Evolutionary conservation across 2,329 filamentous ascomycete genomes (phyloP).

Genomic region (Blastomyces emzantsi): DNA sequence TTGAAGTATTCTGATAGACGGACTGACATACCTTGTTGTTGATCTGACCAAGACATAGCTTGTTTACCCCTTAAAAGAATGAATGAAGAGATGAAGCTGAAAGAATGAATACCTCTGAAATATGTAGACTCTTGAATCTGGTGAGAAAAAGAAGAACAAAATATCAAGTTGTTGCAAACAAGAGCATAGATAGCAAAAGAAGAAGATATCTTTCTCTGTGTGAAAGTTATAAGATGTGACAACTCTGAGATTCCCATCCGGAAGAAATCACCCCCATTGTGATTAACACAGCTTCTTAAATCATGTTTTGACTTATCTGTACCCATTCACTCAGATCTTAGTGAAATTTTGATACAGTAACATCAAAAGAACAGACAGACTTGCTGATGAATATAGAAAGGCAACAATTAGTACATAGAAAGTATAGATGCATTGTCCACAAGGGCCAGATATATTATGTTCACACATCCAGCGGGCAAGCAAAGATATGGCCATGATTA

Average conservation of each 20-base stretch:
- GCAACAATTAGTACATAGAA: not conserved
- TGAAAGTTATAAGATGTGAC: not conserved
- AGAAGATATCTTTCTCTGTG: not conserved
- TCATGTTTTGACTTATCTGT: not conserved
- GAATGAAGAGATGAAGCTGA: not conserved
- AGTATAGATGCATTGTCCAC: not conserved
- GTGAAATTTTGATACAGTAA: not conserved
- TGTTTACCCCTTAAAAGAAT: not conserved
- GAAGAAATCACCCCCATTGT: not conserved
- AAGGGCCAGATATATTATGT: not conserved
- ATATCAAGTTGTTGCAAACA: not conserved
- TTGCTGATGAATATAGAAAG: not conserved
- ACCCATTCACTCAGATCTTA: not conserved
- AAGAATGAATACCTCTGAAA: not conserved
- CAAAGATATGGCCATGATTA: not conserved
- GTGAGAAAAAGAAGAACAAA: not conserved
- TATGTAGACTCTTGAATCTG: not conserved
- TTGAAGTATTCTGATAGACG: not conserved
- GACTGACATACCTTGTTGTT: not conserved
- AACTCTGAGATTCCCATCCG: not conserved
- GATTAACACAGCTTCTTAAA: not conserved
- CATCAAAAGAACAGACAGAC: not conserved
- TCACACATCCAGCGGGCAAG: not conserved
- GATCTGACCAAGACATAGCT: not conserved
- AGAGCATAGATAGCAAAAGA: not conserved